Evolutionary conservation across 2,329 filamentous ascomycete species (phyloP).

Genomic region (Phaeosphaeriaceae sp.): DNA sequence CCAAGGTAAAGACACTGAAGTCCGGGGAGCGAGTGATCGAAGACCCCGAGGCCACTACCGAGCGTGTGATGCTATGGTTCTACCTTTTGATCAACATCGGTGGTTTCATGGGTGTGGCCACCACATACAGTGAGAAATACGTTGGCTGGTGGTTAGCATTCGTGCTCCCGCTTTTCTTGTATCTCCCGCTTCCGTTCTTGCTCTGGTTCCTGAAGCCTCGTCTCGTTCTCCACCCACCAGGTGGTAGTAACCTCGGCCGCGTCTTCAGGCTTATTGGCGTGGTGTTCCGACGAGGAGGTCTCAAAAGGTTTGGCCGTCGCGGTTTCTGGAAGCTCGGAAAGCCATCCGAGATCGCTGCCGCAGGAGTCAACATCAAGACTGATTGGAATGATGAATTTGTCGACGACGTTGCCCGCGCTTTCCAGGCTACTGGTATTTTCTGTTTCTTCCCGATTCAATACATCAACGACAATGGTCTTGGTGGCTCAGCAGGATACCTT

Average conservation of each 20-base stretch:
- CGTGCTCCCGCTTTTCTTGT: neutral
- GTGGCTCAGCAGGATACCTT: constrained; percentile 1
- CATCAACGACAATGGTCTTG: constrained; percentile 6
- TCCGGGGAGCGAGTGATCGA: constrained; percentile 3
- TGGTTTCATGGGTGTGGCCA: constrained; percentile 6
- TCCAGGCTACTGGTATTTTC: constrained; percentile 5
- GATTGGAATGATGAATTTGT: constrained; percentile 6
- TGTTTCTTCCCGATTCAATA: constrained; percentile 8
- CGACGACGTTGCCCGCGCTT: constrained; percentile 1
- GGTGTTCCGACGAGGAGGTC: constrained; percentile 2
- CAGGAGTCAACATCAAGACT: neutral
- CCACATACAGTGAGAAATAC: constrained; percentile 5
- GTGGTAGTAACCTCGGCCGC: constrained; percentile 1
- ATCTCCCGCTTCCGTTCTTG: constrained; percentile 4
- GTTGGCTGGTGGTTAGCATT: constrained; percentile 7
- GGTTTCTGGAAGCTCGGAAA: constrained; percentile 4
- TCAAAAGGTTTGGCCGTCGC: constrained; percentile 1
- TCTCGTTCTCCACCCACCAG: constrained; percentile 5
- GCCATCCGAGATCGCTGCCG: constrained; percentile 4
- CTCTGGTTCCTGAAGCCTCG: constrained; percentile 5
- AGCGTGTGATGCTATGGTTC: constrained; percentile 6
- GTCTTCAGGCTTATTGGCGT: constrained; percentile 2
- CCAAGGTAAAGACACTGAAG: constrained; percentile 2
- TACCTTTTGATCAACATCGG: constrained; percentile 6
- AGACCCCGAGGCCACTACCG: constrained; percentile 5